These are phyloP conservation scores for Salix purpurea DNA, from an alignment of 345 rosid species.

Conservation along the genomic window DNA sequence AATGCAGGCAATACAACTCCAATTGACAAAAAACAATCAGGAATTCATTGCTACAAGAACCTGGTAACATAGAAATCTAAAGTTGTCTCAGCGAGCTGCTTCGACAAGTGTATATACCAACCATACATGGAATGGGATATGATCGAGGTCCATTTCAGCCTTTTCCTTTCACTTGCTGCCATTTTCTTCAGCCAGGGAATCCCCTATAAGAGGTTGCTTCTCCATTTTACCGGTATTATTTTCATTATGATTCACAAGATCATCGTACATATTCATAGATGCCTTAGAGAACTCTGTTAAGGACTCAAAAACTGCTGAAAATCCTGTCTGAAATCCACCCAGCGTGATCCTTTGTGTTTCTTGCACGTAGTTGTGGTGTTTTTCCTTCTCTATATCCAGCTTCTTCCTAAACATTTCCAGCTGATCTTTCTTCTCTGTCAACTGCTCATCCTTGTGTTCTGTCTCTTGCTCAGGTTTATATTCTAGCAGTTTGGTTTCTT, in stretches of 20 bases:
- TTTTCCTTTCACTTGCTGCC: constrained; percentile 28
- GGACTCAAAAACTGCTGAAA: constrained; percentile 44
- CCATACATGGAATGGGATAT: background rate
- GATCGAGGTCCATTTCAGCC: background rate
- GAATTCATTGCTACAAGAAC: constrained; percentile 4
- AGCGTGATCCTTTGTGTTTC: constrained; percentile 57
- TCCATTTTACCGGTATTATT: constrained; percentile 21
- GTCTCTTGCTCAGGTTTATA: constrained; percentile 25
- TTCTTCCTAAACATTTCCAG: constrained; percentile 45
- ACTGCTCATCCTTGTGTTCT: constrained; percentile 21
- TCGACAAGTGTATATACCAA: constrained; percentile 38
- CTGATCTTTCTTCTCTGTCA: constrained; percentile 42
- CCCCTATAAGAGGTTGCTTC: constrained; percentile 31
- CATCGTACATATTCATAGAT: constrained; percentile 48
- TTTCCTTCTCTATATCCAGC: constrained; percentile 50
- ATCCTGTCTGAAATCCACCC: constrained; percentile 53
- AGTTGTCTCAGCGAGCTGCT: constrained; percentile 57
- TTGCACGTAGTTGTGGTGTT: constrained; percentile 43
- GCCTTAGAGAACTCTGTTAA: constrained; percentile 49
- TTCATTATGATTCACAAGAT: constrained; percentile 35
- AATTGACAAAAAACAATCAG: constrained; percentile 19
- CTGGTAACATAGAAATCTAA: constrained; percentile 12
- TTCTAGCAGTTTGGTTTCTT: constrained; percentile 41
- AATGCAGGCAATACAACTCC: constrained; percentile 17
- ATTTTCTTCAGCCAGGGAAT: constrained; percentile 30